phyloP scores from a whole-genome alignment of 108 stramenopile species.

The Pseudonitzschia delicatissima region DNA sequence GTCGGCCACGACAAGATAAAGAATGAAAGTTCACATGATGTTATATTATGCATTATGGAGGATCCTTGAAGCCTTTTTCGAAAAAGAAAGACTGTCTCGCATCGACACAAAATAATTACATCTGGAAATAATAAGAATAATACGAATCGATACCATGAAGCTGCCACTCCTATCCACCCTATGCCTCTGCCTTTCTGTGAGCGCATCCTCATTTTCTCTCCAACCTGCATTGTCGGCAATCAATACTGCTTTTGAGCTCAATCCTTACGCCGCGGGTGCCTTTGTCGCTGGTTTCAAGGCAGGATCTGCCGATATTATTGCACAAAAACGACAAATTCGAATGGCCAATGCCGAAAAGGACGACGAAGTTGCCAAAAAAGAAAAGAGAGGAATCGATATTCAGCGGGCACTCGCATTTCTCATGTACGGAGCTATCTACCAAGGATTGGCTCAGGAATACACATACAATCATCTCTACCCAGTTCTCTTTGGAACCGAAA shows the following conservation, averaged over 20 bases:
- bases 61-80: too few species aligned
- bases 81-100: too few species aligned
- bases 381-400: constrained; percentile 4
- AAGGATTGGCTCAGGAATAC: constrained; percentile 56
- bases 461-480: constrained; percentile 62
- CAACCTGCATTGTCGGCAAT: not conserved
- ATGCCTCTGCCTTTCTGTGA: not conserved
- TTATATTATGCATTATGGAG: too few species aligned
- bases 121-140: too few species aligned
- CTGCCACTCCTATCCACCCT: not conserved
- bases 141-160: not conserved
- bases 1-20: too few species aligned
- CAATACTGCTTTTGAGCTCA: not conserved
- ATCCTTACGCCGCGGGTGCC: constrained; percentile 35
- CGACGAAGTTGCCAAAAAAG: not conserved
- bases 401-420: constrained; percentile 49
- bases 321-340: constrained; percentile 30
- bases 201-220: not conserved
- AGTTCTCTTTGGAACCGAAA: constrained; percentile 44
- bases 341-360: not conserved
- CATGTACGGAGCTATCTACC: constrained; percentile 60
- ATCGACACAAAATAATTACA: too few species aligned
- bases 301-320: constrained; percentile 32
- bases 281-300: constrained; percentile 38
- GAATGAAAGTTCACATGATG: too few species aligned